Percentiles rank a stretch among this genome's conserved stretches.
Conservation (phyloP, 805 yeast genomes). For the Kuraishia ogatae region DNA sequence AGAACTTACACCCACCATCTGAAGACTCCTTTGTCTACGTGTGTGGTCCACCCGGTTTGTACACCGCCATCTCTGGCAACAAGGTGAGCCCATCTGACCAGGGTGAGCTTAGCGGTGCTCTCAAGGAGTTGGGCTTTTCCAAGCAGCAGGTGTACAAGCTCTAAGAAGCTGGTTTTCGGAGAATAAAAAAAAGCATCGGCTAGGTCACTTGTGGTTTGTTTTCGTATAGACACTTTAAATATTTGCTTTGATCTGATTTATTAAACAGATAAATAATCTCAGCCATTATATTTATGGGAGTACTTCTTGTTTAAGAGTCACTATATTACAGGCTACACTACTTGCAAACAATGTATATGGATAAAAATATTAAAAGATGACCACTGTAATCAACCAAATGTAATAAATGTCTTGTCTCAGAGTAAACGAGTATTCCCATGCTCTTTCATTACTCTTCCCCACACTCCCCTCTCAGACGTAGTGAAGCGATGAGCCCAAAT, state of each 20-base stretch:
- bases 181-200: not conserved
- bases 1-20: conserved; percentile 55
- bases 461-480: too few relatives aligned
- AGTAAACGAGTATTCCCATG: too few relatives aligned
- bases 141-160: conserved; percentile 88
- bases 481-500: too few relatives aligned
- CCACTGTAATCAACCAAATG: too few relatives aligned
- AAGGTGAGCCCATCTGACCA: conserved; percentile 85
- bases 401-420: too few relatives aligned
- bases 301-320: too few relatives aligned
- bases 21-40: conserved; percentile 67
- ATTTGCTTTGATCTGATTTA: not conserved
- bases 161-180: conserved; percentile 22
- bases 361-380: too few relatives aligned
- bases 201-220: not conserved
- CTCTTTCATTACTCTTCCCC: too few relatives aligned
- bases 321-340: too few relatives aligned
- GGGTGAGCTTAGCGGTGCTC: conserved; percentile 86
- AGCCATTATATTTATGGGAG: too few relatives aligned
- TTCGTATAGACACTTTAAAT: not conserved
- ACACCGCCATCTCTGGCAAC: conserved; percentile 78
- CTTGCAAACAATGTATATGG: too few relatives aligned
- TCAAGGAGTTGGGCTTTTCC: conserved; percentile 81
- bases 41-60: conserved; percentile 94
- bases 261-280: too few relatives aligned